Evolutionary conservation across 495 filamentous ascomycete genomes (phyloP), one percentile per base, ranked within the genome.

Genomic region (Podospora tetraspora): DNA sequence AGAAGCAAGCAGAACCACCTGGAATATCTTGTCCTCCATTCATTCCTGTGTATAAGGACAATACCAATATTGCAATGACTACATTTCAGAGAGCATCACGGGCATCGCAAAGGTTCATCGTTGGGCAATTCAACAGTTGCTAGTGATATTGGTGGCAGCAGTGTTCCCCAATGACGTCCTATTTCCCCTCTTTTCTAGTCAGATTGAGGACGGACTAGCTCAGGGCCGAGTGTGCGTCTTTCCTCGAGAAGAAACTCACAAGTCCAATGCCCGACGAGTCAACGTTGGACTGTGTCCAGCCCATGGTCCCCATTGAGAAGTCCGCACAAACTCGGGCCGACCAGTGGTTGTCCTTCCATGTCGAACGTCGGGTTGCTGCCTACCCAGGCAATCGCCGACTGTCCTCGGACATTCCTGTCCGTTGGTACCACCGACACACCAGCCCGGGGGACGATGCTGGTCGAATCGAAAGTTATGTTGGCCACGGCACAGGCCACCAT

Each of bases 1-100:
- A 69, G 76, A 77, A 78, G 64, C 72, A 29, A 66, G 65, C 66
- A 73, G 78, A 80, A 80, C 52, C 72, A 58, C 59, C 59, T 59
- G 65, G 71, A 71, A 73, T 57, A 25, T 43, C 19, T n/a, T 12
- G 43, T 52, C 43, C 43, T 52, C 16, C 7, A 9, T 52, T 8
- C 43, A n/a, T 16, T n/a, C 1, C n/a, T 25, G 25, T 1, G 25
- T 25, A 1, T 25, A 25, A 52, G 11, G n/a, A n/a, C 19, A 43
- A 3, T 7, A 34, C 37, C 1, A 43, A 43, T 19, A 5, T 43
- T 43, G 3, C 37, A 43, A 43, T 16, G 13, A 5, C 37, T 16
- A 43, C 16, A 43, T 52, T 52, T 52, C 34, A 52, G 16, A 52
- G 43, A 16, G 37, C 16, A n/a, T 52, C 37, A 52, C 37, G 16